A percentile compares a stretch with the other conserved stretches of the same genome.
These are phyloP conservation scores for Collybia sordida DNA, from an alignment of 768 basidiomycete genomes.

Conservation along the genomic window DNA sequence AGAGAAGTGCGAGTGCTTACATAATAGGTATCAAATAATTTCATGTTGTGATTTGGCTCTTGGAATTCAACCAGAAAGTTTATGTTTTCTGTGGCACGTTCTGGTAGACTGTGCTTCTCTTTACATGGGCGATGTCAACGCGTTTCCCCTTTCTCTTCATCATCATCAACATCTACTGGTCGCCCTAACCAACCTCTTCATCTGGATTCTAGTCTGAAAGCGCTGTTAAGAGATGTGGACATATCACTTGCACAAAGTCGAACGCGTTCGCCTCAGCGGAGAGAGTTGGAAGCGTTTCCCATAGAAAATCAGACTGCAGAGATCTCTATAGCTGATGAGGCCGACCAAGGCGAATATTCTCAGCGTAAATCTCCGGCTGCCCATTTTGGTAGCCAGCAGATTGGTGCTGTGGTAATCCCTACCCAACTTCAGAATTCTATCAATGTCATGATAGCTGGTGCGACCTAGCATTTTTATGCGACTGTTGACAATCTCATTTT, in stretches of 20 bases:
- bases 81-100: slow-evolving; percentile 16
- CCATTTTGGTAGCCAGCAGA: slow-evolving; percentile 68
- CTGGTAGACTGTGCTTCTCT: background rate
- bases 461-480: slow-evolving; percentile 11
- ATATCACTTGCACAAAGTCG: slow-evolving; percentile 53
- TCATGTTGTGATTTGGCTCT: background rate
- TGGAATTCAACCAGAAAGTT: background rate
- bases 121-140: background rate
- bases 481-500: slow-evolving; percentile 7
- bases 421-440: slow-evolving; percentile 70
- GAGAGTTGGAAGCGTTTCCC: slow-evolving; percentile 58
- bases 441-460: slow-evolving; percentile 65
- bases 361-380: slow-evolving; percentile 79
- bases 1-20: background rate
- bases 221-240: slow-evolving; percentile 66
- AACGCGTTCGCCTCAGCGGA: slow-evolving; percentile 24
- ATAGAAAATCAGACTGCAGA: slow-evolving; percentile 31
- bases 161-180: slow-evolving; percentile 10
- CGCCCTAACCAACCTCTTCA: slow-evolving; percentile 61
- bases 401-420: slow-evolving; percentile 74
- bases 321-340: slow-evolving; percentile 27
- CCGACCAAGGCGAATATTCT: slow-evolving; percentile 21
- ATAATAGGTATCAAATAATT: background rate
- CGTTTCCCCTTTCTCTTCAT: background rate
- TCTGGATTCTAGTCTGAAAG: slow-evolving; percentile 65